Evolutionary conservation across 768 basidiomycete genomes (phyloP).

Genomic region (Xerocomus spinulosus): DNA sequence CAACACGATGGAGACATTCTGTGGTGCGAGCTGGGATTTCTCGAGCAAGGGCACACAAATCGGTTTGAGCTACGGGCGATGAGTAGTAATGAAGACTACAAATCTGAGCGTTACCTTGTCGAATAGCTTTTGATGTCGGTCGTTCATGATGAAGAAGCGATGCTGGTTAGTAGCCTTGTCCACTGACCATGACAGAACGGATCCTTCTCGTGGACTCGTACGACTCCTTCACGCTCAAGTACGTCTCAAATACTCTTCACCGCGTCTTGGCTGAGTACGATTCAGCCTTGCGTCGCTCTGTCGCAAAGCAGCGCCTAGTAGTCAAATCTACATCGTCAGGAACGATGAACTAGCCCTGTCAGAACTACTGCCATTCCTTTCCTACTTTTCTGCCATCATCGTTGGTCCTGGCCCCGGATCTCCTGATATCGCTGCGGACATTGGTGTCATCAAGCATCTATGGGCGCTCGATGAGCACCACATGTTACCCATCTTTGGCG

Average conservation of each 20-base stretch:
- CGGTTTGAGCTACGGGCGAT: slow-evolving; percentile 47
- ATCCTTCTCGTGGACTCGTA: slow-evolving; percentile 79
- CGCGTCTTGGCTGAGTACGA: not conserved
- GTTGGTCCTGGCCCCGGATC: slow-evolving; percentile 82
- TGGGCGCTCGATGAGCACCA: slow-evolving; percentile 56
- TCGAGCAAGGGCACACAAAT: slow-evolving; percentile 80
- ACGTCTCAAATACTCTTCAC: slow-evolving; percentile 24
- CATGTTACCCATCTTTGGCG: slow-evolving; percentile 72
- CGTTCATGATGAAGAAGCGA: slow-evolving; percentile 17
- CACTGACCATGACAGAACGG: slow-evolving; percentile 37
- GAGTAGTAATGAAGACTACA: not conserved
- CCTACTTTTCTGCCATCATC: slow-evolving; percentile 62
- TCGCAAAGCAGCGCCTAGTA: slow-evolving; percentile 56
- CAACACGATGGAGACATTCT: slow-evolving; percentile 44
- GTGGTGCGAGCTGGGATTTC: slow-evolving; percentile 57
- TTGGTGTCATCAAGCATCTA: slow-evolving; percentile 64
- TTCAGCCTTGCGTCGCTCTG: slow-evolving; percentile 69
- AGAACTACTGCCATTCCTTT: slow-evolving; percentile 49
- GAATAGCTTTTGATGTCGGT: slow-evolving; percentile 32
- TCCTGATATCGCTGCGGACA: slow-evolving; percentile 54
- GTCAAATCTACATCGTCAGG: slow-evolving; percentile 64
- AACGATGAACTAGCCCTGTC: slow-evolving; percentile 57
- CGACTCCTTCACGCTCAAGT: slow-evolving; percentile 90
- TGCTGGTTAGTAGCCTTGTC: slow-evolving; percentile 4
- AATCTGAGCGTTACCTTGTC: slow-evolving; percentile 30